A percentile compares a stretch with the other conserved stretches of the same genome.
These are phyloP conservation scores for Incumbomyces lentus DNA, from an alignment of 2,329 filamentous ascomycete genomes.

Conservation along the genomic window DNA sequence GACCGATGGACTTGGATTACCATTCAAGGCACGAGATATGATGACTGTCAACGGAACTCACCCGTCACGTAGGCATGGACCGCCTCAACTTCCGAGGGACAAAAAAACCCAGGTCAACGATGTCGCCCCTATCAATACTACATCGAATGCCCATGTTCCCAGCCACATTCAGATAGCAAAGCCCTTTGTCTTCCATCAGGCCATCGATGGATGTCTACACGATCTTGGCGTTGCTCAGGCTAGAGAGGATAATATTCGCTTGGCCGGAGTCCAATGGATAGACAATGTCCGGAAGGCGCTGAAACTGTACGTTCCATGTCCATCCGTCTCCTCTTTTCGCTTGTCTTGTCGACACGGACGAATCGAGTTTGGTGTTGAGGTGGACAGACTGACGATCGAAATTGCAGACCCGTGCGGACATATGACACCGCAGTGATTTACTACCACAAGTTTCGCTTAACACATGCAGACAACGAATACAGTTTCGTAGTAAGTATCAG, in stretches of 20 bases:
- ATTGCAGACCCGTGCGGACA: conserved; percentile 67
- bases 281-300: conserved; percentile 71
- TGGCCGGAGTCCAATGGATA: conserved; percentile 83
- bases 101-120: not conserved
- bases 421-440: conserved; percentile 87
- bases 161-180: conserved; percentile 55
- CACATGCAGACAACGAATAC: conserved; percentile 77
- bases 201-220: conserved; percentile 61
- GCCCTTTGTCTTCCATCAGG: conserved; percentile 74
- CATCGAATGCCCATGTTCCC: conserved; percentile 42
- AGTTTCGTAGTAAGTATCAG: conserved; percentile 47
- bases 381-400: conserved; percentile 3
- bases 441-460: conserved; percentile 85
- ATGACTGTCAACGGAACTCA: conserved; percentile 7
- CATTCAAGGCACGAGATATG: not conserved
- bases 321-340: not conserved
- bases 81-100: conserved; percentile 3
- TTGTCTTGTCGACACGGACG: too few relatives aligned
- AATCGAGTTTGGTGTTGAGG: not conserved
- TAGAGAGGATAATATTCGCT: conserved; percentile 66
- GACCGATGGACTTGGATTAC: conserved; percentile 1
- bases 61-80: conserved; percentile 4
- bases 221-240: conserved; percentile 62
- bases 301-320: conserved; percentile 54
- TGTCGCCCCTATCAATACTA: not conserved